Evolutionary conservation across 2,329 filamentous ascomycete genomes (phyloP), one percentile per base, ranked within the genome.

Genomic region (Biscogniauxia marginata): DNA sequence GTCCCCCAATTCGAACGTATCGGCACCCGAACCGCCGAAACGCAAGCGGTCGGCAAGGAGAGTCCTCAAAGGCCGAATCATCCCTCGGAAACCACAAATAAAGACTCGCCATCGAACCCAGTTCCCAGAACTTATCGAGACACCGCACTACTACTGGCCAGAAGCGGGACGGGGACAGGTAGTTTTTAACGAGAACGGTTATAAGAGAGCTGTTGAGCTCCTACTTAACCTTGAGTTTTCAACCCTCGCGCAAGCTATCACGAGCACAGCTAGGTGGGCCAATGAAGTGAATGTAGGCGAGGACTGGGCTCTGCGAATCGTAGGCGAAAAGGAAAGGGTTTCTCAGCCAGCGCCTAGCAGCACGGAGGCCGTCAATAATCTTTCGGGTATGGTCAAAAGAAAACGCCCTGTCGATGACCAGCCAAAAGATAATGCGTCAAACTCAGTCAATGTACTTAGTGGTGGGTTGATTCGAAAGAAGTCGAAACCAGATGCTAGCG

Each of bases 201-300:
- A 91, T 72, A 85, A 85, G 60, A 83, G 88, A 9, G 83, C 85
- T 7, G 79, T 84, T 19, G 89, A 91, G 63, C 74, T 91, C 8
- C 77, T 95, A 0, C 79, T 93, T 4, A 84, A 88, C 56, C 81
- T 92, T 0, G 89, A 92, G 70, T 95, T 95, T 71, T 79, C 84
- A 1, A 87, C 81, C 7, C 71, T 85, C 3, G 81, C 83, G 9
- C 82, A 87, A 49, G 86, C 88, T 0, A 76, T 75, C 1, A 77
- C 78, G 25, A 91, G 88, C 65, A 90, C 89, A 2, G 75, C 73
- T 51, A 83, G 88, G 52, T 95, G 90, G 89, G 78, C 86, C 46
- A 79, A 79, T 13, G 89, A 93, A 66, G 84, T 88, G 1, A 82
- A 81, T 16, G 75, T 78, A 55, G 79, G 80, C 0, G 71, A 75